These are phyloP conservation scores for Bretschneidera sinensis DNA, from an alignment of 345 rosid genomes.

Conservation along the genomic window DNA sequence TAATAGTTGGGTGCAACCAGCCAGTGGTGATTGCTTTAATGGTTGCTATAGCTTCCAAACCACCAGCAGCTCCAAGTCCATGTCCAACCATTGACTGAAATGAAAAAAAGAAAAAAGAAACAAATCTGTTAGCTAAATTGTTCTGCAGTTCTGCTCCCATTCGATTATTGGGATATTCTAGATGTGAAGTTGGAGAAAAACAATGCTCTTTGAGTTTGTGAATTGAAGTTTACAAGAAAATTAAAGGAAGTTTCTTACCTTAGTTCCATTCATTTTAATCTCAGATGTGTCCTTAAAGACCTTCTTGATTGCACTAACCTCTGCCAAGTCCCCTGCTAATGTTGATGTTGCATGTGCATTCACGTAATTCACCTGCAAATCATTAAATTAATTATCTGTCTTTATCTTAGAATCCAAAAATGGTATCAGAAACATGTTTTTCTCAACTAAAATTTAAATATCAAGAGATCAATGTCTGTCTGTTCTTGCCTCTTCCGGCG, in stretches of 20 bases:
- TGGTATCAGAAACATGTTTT: background rate
- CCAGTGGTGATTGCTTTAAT: conserved; percentile 67
- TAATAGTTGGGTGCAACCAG: conserved; percentile 66
- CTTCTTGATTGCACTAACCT: conserved; percentile 62
- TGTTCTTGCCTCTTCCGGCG: conserved; percentile 64
- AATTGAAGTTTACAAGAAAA: background rate
- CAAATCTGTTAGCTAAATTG: background rate
- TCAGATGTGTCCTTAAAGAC: conserved; percentile 61
- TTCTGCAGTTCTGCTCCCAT: background rate
- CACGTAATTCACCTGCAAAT: conserved; percentile 51
- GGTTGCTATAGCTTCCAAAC: conserved; percentile 64
- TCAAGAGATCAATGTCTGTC: background rate
- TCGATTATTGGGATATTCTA: background rate
- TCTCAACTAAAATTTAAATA: background rate
- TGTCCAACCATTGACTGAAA: conserved; percentile 62
- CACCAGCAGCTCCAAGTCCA: conserved; percentile 71
- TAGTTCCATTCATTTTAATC: conserved; percentile 69
- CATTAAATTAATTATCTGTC: background rate
- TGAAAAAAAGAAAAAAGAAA: background rate
- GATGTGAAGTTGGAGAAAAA: background rate
- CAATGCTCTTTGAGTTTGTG: background rate
- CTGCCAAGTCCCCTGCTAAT: conserved; percentile 66
- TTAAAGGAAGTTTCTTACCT: conserved; percentile 31
- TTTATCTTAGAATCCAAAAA: conserved; percentile 1
- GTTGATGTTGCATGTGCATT: conserved; percentile 77